Evolutionary conservation across 768 basidiomycete genomes (phyloP), one percentile per base, ranked within the genome.

Genomic region (Clavulina sp.): DNA sequence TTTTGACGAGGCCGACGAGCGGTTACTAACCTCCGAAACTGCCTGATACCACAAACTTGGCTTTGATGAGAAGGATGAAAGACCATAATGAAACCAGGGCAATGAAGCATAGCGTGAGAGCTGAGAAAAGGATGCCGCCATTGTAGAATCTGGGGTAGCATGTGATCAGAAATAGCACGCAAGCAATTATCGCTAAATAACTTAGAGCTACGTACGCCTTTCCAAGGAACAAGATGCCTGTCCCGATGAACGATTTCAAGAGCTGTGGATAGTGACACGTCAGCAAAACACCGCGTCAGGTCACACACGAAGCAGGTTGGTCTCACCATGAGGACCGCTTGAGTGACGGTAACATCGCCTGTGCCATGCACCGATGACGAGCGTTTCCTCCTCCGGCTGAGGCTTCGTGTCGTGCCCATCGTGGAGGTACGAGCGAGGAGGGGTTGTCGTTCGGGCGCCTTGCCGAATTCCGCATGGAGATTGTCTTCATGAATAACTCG

Each of bases 211-310:
- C 84, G 60, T 64, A 89, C 83, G 80, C 95, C 68, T 87, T 93
- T 49, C 89, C 95, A 26, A 99, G 74, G 69, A 99, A 97, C 32
- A 99, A 64, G 6, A 99, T 83, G 16, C 93, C 93, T 13, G 93
- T 96, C 21, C 93, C 93, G 44, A 97, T 79, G 59, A 97, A 97
- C 1, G 84, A 78, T 66, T 96, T 96, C 53, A 95, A 68, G 51
- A 97, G 66, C 87, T 92, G 58, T 7, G 34, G 54, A 36, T 18
- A 29, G n/a, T 31, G 30, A 49, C n/a, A 40, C 57, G n/a, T n/a
- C n/a, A n/a, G n/a, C n/a, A 54, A 34, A 7, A 13, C 3, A 18
- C 9, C 7, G 46, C n/a, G n/a, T n/a, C n/a, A n/a, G n/a, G n/a
- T n/a, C n/a, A n/a, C n/a, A n/a, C n/a, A 28, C 13, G 26, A 13